Percentiles rank a stretch among this genome's conserved stretches.
Conservation (phyloP, 148 eudicot species). For the Rhododendron ferrugineum region DNA sequence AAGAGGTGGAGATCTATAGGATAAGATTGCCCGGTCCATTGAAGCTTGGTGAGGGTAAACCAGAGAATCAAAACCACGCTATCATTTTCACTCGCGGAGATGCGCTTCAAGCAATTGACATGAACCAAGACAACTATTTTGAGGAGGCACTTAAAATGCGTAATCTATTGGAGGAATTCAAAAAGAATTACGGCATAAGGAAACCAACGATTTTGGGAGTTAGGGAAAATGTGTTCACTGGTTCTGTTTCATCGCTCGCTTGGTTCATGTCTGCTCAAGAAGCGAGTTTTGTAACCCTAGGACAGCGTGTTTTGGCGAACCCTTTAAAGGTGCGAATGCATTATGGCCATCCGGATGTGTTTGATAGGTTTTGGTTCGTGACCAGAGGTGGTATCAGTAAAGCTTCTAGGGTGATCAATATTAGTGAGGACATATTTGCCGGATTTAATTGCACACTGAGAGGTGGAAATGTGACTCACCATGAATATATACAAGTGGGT, state of each 20-base stretch:
- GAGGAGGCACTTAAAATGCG: slow-evolving; percentile 97
- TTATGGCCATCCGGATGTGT: slow-evolving; percentile 96
- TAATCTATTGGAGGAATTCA: slow-evolving; percentile 83
- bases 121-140: slow-evolving; percentile 87
- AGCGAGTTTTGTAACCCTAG: slow-evolving; percentile 83
- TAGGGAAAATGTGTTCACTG: slow-evolving; percentile 85
- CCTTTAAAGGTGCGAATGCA: slow-evolving; percentile 97
- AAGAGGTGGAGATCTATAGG: slow-evolving; percentile 82
- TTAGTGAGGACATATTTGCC: slow-evolving; percentile 92
- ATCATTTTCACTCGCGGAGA: slow-evolving; percentile 92
- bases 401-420: slow-evolving; percentile 86
- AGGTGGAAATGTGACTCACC: slow-evolving; percentile 93
- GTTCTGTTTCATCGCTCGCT: slow-evolving; percentile 96
- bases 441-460: slow-evolving; percentile 94
- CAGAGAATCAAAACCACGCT: slow-evolving; percentile 97
- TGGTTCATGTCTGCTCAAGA: slow-evolving; percentile 99
- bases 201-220: slow-evolving; percentile 88
- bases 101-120: slow-evolving; percentile 91
- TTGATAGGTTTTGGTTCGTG: slow-evolving; percentile 89
- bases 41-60: slow-evolving; percentile 94
- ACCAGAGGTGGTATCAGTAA: slow-evolving; percentile 90
- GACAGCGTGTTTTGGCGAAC: slow-evolving; percentile 90
- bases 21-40: slow-evolving; percentile 78
- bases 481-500: slow-evolving; percentile 94
- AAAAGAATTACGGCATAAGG: slow-evolving; percentile 57